Evolutionary conservation across 2,329 filamentous ascomycete species (phyloP).

Genomic region (Myriosclerotinia curreyana): DNA sequence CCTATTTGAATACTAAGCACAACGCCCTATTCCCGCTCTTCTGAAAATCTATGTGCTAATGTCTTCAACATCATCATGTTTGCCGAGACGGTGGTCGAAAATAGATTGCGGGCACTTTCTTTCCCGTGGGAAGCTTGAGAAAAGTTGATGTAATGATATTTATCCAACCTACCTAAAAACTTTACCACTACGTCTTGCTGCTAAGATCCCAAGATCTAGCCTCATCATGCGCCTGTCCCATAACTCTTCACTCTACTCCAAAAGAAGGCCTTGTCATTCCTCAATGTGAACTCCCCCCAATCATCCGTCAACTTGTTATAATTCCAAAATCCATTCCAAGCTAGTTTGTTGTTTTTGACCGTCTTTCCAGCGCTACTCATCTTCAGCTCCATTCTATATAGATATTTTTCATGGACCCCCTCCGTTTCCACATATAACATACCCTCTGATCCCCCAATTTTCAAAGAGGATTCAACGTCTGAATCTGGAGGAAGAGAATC

Average conservation of each 20-base stretch:
- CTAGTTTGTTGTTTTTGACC: conserved; percentile 78
- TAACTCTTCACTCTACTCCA: conserved; percentile 66
- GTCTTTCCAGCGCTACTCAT: conserved; percentile 62
- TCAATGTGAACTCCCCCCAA: conserved; percentile 73
- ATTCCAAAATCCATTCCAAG: conserved; percentile 87
- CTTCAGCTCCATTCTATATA: conserved; percentile 76
- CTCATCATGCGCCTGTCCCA: conserved; percentile 46
- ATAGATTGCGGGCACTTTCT: not conserved
- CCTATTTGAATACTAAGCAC: not conserved
- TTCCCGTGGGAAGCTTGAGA: not conserved
- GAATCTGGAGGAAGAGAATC: conserved; percentile 32
- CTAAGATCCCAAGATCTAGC: not conserved
- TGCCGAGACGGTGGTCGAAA: not conserved
- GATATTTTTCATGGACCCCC: conserved; percentile 73
- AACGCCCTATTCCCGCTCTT: not conserved
- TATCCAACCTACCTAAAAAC: not conserved
- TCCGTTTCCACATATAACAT: conserved; percentile 84
- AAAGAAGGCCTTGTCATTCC: conserved; percentile 63
- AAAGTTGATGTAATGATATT: not conserved
- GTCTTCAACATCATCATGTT: not conserved
- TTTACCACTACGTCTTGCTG: not conserved
- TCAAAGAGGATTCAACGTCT: conserved; percentile 25
- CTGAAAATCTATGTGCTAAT: not conserved
- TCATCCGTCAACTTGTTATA: conserved; percentile 89
- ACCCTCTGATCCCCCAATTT: conserved; percentile 50